Evolutionary conservation across 1,284 basidiomycete genomes (phyloP), one percentile per base, ranked within the genome.

Genomic region (Serendipita sp.): DNA sequence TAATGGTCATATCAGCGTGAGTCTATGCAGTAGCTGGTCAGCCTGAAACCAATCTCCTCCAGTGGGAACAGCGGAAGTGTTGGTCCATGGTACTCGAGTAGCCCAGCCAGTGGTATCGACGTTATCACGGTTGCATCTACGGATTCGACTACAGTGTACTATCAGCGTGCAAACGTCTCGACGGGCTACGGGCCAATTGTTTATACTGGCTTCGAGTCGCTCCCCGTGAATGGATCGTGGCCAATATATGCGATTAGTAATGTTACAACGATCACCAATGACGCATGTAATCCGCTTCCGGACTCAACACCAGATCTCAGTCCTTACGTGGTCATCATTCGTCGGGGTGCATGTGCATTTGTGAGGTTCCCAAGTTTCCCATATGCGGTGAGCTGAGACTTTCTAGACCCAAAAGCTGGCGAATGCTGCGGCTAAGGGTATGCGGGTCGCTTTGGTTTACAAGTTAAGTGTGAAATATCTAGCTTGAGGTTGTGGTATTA

Each of bases 31-130:
- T 44, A 13, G 43, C 43, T 44, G 13, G 13, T 44, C 43, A 44
- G 13, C 13, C 17, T 13, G 17, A 13, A 44, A 44, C 13, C 43
- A 44, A 17, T 17, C 13, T 44, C 43, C 13, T 44, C 13, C 13
- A 44, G 43, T 17, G 45, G 44, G 5, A 64, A 64, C 41, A 30
- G 38, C 5, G 63, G 60, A 4, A 17, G 12, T 2, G 26, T 38
- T 43, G 60, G 63, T 32, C 30, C 44, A 3, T 64, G 60, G 60
- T 64, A 61, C 34, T 6, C 63, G 1, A 41, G 42, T 3, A 73
- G 74, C 62, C 79, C 79, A n/a, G 77, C 74, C 61, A 78, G 77
- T 63, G 78, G 70, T n/a, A 75, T 79, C 66, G 69, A 77, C 62
- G 22, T 22, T 22, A 22, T 80, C 61, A 8, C 42, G 13, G 60